A percentile compares a stretch with the other conserved stretches of the same genome.
These are phyloP conservation scores for Ophiostoma sp. DNA, from an alignment of 2,329 filamentous ascomycete species.

Conservation along the genomic window DNA sequence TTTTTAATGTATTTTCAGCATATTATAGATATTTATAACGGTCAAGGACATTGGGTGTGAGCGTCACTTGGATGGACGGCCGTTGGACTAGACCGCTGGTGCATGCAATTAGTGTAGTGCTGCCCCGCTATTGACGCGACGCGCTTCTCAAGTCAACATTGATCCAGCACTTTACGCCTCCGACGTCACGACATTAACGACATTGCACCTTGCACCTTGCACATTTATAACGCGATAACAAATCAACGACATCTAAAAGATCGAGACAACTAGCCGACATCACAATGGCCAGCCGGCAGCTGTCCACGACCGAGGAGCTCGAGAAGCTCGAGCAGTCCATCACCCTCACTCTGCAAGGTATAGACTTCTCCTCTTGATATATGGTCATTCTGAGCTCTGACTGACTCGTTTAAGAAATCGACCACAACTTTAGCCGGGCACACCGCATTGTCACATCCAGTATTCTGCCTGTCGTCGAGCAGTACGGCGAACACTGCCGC, in stretches of 20 bases:
- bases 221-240: neutral
- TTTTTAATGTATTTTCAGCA: neutral
- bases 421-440: constrained; percentile 94
- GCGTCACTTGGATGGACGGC: neutral
- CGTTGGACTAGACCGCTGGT: neutral
- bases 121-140: constrained; percentile 3
- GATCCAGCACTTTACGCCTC: neutral
- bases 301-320: constrained; percentile 89
- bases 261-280: neutral
- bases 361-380: neutral
- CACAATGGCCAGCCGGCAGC: constrained; percentile 41
- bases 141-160: constrained; percentile 2
- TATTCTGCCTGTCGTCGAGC: constrained; percentile 88
- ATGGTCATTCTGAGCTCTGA: neutral
- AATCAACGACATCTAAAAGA: neutral
- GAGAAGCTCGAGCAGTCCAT: constrained; percentile 96
- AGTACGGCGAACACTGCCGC: constrained; percentile 89
- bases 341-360: constrained; percentile 88
- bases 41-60: neutral
- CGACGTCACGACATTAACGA: neutral
- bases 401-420: constrained; percentile 65
- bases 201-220: neutral
- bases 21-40: too few relatives aligned
- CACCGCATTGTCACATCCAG: constrained; percentile 93
- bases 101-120: neutral